Conservation (phyloP, 192 early-diverging fungal genomes). For the Endogone sp. region DNA sequence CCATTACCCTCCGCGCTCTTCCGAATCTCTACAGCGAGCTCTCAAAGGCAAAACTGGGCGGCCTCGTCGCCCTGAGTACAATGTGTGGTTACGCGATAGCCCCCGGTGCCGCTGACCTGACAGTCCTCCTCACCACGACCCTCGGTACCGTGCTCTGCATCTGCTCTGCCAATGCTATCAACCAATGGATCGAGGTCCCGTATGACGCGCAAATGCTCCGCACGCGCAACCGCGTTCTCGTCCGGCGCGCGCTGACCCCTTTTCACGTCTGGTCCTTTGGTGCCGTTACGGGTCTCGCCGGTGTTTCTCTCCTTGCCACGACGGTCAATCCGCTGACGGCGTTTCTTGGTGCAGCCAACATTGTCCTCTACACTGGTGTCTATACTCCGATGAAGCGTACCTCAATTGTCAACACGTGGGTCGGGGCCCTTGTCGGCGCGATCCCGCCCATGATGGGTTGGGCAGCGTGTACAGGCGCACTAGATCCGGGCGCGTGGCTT, state of each 20-base stretch:
- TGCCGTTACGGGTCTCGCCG: conserved; percentile 57
- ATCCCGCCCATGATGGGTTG: conserved; percentile 99
- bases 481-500: conserved; percentile 76
- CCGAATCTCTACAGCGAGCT: conserved; percentile 67
- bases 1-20: conserved; percentile 17
- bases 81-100: conserved; percentile 95
- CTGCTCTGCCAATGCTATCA: conserved; percentile 87
- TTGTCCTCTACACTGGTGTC: conserved; percentile 82
- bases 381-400: conserved; percentile 96
- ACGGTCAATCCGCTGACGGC: conserved; percentile 91
- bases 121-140: conserved; percentile 76
- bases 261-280: conserved; percentile 79
- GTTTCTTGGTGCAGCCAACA: conserved; percentile 74
- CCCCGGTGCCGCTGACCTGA: conserved; percentile 57
- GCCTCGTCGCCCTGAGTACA: conserved; percentile 86
- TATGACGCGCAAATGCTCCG: conserved; percentile 98
- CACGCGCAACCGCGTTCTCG: conserved; percentile 84
- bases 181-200: conserved; percentile 94
- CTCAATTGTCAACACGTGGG: conserved; percentile 94
- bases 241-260: conserved; percentile 71
- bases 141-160: conserved; percentile 86
- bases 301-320: conserved; percentile 55
- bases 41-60: conserved; percentile 82
- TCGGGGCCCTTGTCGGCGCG: conserved; percentile 89
- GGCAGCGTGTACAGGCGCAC: conserved; percentile 76